Conservation (phyloP, 352 stramenopile genomes). For the Phytophthora pisi region DNA sequence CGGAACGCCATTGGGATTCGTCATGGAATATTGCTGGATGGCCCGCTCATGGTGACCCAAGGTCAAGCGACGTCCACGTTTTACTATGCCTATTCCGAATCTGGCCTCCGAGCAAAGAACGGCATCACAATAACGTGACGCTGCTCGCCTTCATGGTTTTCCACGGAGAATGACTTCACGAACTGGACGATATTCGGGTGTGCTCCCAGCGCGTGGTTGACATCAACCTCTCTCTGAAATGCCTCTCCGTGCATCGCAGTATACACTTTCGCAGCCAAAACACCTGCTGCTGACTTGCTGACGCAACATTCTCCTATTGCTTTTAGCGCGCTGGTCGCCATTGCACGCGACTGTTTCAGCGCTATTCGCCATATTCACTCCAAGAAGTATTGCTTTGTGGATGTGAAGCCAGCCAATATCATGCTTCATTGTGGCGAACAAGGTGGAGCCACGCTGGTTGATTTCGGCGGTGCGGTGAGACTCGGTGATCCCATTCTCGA, state of each 20-base stretch:
- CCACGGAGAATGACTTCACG: not conserved
- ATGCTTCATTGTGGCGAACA: conserved; percentile 13
- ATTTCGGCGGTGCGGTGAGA: not conserved
- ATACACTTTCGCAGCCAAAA: conserved; percentile 10
- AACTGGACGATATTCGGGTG: conserved; percentile 2
- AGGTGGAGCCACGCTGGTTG: conserved; percentile 6
- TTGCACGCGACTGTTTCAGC: conserved; percentile 5
- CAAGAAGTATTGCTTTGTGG: conserved; percentile 9
- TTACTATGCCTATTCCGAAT: conserved; percentile 5
- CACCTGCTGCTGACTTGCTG: conserved; percentile 4
- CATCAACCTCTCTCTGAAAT: conserved; percentile 4
- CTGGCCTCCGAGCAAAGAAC: conserved; percentile 12
- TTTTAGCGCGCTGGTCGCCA: not conserved
- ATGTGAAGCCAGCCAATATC: conserved; percentile 11
- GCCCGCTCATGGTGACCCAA: not conserved
- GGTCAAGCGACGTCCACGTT: not conserved
- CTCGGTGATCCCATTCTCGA: conserved; percentile 3
- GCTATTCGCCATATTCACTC: conserved; percentile 7
- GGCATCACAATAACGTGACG: conserved; percentile 11
- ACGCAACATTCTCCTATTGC: conserved; percentile 1
- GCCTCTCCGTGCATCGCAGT: not conserved
- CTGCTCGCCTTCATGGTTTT: not conserved
- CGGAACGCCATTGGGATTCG: not conserved
- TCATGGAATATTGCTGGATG: conserved; percentile 3
- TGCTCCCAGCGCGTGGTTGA: not conserved